Percentiles rank a stretch among this genome's conserved stretches.
These are phyloP conservation scores for Pleurotus eryngii DNA, from an alignment of 768 basidiomycete genomes.

Conservation along the genomic window DNA sequence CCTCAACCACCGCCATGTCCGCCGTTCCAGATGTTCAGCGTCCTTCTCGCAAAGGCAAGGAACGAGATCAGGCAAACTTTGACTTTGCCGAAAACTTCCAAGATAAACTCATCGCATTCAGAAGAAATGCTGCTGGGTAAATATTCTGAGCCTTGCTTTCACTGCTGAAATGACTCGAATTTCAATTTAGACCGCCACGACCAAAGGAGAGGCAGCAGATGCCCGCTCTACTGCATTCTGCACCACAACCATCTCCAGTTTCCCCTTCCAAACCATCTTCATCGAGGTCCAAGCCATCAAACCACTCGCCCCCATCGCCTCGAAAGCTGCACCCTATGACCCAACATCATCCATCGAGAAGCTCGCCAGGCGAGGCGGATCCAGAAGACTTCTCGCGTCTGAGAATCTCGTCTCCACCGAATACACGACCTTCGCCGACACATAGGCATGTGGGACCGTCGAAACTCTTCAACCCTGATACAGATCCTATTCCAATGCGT, in stretches of 20 bases:
- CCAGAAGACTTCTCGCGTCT: conserved; percentile 74
- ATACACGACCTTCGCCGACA: conserved; percentile 28
- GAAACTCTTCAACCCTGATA: conserved; percentile 67
- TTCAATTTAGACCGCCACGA: conserved; percentile 36
- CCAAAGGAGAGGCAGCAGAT: conserved; percentile 47
- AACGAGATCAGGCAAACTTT: conserved; percentile 30
- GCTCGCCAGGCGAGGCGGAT: conserved; percentile 47
- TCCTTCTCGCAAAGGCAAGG: conserved; percentile 36
- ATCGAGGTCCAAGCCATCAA: conserved; percentile 18
- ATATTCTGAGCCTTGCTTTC: conserved; percentile 18
- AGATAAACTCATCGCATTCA: conserved; percentile 63
- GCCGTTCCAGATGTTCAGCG: conserved; percentile 18
- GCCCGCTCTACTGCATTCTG: conserved; percentile 21
- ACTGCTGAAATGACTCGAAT: conserved; percentile 9
- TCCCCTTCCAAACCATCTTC: conserved; percentile 27
- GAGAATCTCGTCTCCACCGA: conserved; percentile 49
- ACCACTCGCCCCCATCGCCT: conserved; percentile 25
- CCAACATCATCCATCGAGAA: conserved; percentile 31
- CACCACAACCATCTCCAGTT: conserved; percentile 24
- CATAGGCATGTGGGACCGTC: conserved; percentile 27
- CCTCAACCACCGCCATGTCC: conserved; percentile 25
- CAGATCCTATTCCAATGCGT: conserved; percentile 61
- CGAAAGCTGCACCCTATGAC: conserved; percentile 28
- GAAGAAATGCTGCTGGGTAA: conserved; percentile 62
- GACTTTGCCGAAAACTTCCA: conserved; percentile 32